Evolutionary conservation across 2,329 filamentous ascomycete genomes (phyloP), one percentile per base, ranked within the genome.

Genomic region (Colletotrichum destructivum): DNA sequence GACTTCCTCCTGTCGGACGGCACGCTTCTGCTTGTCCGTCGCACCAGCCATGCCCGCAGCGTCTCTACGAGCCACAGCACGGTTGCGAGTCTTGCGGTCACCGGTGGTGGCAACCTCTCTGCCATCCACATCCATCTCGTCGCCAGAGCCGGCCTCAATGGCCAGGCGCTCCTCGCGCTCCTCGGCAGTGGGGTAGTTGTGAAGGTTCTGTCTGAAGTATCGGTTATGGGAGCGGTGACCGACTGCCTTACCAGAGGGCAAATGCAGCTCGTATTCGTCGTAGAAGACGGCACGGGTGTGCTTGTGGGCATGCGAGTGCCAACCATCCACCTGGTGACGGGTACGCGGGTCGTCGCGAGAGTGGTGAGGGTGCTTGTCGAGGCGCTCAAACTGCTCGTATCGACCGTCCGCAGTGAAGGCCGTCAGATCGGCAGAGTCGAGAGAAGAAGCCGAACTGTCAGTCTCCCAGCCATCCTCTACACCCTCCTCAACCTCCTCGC

Each of bases 131-230:
- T 86, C 84, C 59, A 82, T 82, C 15, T 78, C 78, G 9, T 75
- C 74, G 16, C 63, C 66, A 40, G 71, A 74, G 61, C 80, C 78
- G 4, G 75, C 80, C 73, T 92, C 88, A 69, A 94, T 88, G 6
- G 90, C 88, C 71, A 92, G 86, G 76, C 90, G 91, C 75, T 92
- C 88, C 69, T 89, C 87, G 65, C 93, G 92, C 82, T 98, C 95
- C 70, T 93, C 92, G 0, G 91, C 84, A 2, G 93, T 91, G 2
- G 95, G 95, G 80, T 98, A 92, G 81, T 90, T 93, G 82, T 93
- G 91, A 54, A 99, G 87, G 82, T 98, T 98, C 84, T 99, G 96
- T 71, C 94, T 92, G 85, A 91, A 99, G 84, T 98, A 98, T 76
- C 89, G 91, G 79, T 93, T 92, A 65, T 98, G 84, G 9, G 94